phyloP scores from a whole-genome alignment of 768 basidiomycete genomes.

The Amanita rubescens region DNA sequence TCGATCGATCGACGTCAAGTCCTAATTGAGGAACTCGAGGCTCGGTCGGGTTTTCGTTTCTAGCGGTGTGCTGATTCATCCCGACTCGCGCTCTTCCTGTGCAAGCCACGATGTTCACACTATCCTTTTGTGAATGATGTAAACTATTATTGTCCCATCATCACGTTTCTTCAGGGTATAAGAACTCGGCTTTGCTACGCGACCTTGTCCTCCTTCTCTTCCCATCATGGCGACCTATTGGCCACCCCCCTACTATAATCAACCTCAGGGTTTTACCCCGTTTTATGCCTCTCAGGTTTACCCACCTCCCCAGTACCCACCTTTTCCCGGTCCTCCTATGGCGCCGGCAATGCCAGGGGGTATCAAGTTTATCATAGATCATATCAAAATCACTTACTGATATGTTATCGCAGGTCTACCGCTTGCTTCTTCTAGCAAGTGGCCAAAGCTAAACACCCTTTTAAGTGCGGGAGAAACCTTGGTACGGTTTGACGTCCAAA shows the following conservation, averaged over 20 bases:
- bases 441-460: constrained; percentile 42
- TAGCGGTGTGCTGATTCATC: too few species aligned
- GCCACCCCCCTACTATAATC: neutral
- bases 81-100: too few species aligned
- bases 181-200: neutral
- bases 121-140: neutral
- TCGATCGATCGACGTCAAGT: neutral
- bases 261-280: neutral
- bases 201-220: neutral
- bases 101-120: neutral
- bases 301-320: neutral
- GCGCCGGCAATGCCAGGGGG: neutral
- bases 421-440: neutral
- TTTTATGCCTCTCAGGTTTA: neutral
- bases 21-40: too few species aligned
- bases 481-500: constrained; percentile 42
- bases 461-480: constrained; percentile 46
- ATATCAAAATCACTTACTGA: neutral
- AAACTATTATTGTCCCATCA: neutral
- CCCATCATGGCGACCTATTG: neutral
- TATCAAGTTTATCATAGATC: neutral
- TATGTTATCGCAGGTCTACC: neutral
- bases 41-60: too few species aligned
- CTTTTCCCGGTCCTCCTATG: neutral
- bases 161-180: neutral